Evolutionary conservation across 495 filamentous ascomycete species (phyloP).

Genomic region (Apodospora peruviana): DNA sequence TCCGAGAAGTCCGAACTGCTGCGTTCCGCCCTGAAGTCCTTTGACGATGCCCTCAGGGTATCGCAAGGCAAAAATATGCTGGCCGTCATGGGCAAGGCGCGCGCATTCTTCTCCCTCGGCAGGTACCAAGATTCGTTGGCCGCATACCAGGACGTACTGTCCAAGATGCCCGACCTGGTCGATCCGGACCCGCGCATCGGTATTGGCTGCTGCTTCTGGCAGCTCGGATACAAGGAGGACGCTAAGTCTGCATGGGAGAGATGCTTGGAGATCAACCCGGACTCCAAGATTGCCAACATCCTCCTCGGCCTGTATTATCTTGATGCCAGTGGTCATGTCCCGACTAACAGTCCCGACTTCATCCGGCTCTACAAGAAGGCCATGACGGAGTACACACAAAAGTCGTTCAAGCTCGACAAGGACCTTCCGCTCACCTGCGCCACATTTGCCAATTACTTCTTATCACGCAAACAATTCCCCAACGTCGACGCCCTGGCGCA

Average conservation of each 20-base stretch:
- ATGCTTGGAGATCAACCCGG: slow-evolving; percentile 75
- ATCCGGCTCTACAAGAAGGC: slow-evolving; percentile 80
- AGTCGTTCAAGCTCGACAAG: slow-evolving; percentile 92
- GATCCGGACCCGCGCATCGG: slow-evolving; percentile 95
- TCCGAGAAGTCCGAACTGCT: slow-evolving; percentile 74
- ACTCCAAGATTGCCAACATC: slow-evolving; percentile 86
- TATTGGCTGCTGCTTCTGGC: slow-evolving; percentile 93
- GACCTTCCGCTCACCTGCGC: slow-evolving; percentile 85
- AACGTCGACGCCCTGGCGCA: slow-evolving; percentile 82
- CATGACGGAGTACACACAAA: slow-evolving; percentile 89
- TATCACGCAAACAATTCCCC: slow-evolving; percentile 65
- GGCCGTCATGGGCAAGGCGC: slow-evolving; percentile 79
- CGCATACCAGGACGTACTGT: slow-evolving; percentile 77
- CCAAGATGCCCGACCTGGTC: slow-evolving; percentile 77
- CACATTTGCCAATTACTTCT: slow-evolving; percentile 83
- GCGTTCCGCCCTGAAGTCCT: slow-evolving; percentile 78
- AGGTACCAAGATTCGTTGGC: slow-evolving; percentile 76
- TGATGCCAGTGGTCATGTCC: slow-evolving; percentile 70
- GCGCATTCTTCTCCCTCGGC: slow-evolving; percentile 76
- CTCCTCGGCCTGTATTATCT: slow-evolving; percentile 86
- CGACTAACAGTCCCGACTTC: slow-evolving; percentile 71
- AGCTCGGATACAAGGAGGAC: slow-evolving; percentile 86
- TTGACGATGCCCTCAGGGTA: slow-evolving; percentile 82
- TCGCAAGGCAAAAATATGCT: slow-evolving; percentile 84
- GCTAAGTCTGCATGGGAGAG: slow-evolving; percentile 87